A percentile compares a stretch with the other conserved stretches of the same genome.
Conservation (phyloP, 148 eudicot species). For the Rhododendron simsii region DNA sequence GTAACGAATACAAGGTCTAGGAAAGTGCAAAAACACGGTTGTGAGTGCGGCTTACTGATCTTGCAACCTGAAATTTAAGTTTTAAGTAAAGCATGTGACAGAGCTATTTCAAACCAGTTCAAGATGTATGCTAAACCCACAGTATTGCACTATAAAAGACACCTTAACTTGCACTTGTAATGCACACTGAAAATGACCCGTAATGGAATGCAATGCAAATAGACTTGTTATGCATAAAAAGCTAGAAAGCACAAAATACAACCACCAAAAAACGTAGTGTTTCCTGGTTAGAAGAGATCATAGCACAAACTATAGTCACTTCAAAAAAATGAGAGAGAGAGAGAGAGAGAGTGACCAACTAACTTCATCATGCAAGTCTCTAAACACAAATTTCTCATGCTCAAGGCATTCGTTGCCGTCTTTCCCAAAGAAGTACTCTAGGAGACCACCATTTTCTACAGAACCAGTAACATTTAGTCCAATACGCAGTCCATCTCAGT, state of each 20-base stretch:
- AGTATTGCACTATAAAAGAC: neutral
- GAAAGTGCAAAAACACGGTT: neutral
- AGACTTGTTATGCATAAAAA: neutral
- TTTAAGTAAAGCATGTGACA: neutral
- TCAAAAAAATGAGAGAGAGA: slow-evolving; percentile 25
- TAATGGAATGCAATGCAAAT: neutral
- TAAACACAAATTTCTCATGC: slow-evolving; percentile 53
- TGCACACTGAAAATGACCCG: neutral
- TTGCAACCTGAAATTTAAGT: neutral
- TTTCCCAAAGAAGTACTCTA: slow-evolving; percentile 82
- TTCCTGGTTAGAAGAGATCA: neutral
- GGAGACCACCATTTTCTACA: slow-evolving; percentile 71
- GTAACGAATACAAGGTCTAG: too few relatives aligned
- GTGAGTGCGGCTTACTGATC: neutral
- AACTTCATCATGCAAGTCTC: slow-evolving; percentile 82
- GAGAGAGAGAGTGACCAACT: neutral
- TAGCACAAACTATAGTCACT: neutral
- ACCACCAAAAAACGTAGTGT: neutral
- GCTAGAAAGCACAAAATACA: neutral
- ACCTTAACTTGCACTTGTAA: neutral
- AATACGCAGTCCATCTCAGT: slow-evolving; percentile 55
- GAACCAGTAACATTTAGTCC: slow-evolving; percentile 56
- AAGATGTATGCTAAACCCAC: neutral
- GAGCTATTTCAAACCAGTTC: neutral
- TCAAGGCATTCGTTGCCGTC: slow-evolving; percentile 64